Conservation (phyloP, 257 asterid genomes). For the Thymus quinquecostatus region DNA sequence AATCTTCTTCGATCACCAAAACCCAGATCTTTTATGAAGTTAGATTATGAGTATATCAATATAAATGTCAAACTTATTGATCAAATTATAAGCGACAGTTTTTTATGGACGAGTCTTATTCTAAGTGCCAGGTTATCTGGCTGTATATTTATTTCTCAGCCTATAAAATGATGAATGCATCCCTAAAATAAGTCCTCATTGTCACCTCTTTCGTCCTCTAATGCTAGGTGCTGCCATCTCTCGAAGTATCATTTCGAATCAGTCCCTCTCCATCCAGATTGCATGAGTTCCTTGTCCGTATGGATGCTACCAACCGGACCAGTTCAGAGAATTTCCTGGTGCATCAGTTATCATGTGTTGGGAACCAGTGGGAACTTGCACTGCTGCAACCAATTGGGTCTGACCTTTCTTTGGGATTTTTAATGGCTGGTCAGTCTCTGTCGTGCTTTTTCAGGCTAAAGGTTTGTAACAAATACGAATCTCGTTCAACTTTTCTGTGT, state of each 20-base stretch:
- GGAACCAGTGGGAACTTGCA: slow-evolving; percentile 84
- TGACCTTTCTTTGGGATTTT: slow-evolving; percentile 50
- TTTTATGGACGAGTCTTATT: neutral
- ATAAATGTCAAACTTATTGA: neutral
- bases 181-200: slow-evolving; percentile 2
- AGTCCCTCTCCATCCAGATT: slow-evolving; percentile 77
- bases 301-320: slow-evolving; percentile 87
- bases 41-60: too few relatives aligned
- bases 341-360: slow-evolving; percentile 86
- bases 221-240: slow-evolving; percentile 81
- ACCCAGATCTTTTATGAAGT: too few relatives aligned
- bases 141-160: slow-evolving; percentile 13
- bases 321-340: slow-evolving; percentile 77
- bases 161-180: slow-evolving; percentile 25
- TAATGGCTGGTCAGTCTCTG: slow-evolving; percentile 87
- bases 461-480: slow-evolving; percentile 54
- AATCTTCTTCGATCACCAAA: too few relatives aligned
- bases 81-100: neutral
- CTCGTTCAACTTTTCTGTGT: slow-evolving; percentile 17
- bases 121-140: slow-evolving; percentile 12
- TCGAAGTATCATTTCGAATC: slow-evolving; percentile 76
- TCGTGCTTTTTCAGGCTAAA: slow-evolving; percentile 88
- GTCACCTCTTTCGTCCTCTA: slow-evolving; percentile 20
- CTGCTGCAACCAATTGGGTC: slow-evolving; percentile 68
- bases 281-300: slow-evolving; percentile 84